Evolutionary conservation across 176 grass and related monocot species (phyloP), one percentile per base, ranked within the genome.

Genomic region (Ensete ventricosum): DNA sequence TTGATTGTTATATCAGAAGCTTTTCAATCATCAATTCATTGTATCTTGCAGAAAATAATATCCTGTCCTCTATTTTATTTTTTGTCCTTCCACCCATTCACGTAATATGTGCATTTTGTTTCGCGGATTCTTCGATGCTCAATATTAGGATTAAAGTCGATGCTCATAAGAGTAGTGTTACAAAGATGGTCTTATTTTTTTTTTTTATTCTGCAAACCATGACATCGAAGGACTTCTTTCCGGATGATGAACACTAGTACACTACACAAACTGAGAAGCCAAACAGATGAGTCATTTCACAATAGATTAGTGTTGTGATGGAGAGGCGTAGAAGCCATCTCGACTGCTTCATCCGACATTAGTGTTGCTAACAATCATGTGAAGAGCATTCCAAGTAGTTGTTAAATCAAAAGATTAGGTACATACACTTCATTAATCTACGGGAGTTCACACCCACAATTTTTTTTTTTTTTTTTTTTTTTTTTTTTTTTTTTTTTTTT

Each of bases 11-110:
- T 64, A 83, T 85, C 49, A 52, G 19, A 87, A 80, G 73, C 80
- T 62, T 81, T 73, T 76, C 11, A 76, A 85, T 80, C 82, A 89
- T 89, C 78, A 71, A 89, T 86, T 86, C 93, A 86, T 78, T 92
- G 89, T 84, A 86, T 81, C 80, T 70, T 80, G 62, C 78, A 87
- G 79, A 81, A 71, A 75, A 76, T 79, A 43, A 6, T 43, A 43
- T 43, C 34, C 34, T 25, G 24, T 25, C 24, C 1, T 25, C 24
- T 25, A 1, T 25, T 25, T 25, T 1, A 23, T 23, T 25, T 23
- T 25, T 25, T 25, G 24, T 25, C 24, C 24, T 25, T 25, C 54
- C 20, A 75, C 51, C 76, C 19, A 22, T 71, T 64, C 13, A 54
- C 16, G 20, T n/a, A 64, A 75, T 78, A 75, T 78, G 3, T 73